These are phyloP conservation scores for Plasmodium gallinaceum DNA, from an alignment of 169 alveolate species.

Conservation along the genomic window DNA sequence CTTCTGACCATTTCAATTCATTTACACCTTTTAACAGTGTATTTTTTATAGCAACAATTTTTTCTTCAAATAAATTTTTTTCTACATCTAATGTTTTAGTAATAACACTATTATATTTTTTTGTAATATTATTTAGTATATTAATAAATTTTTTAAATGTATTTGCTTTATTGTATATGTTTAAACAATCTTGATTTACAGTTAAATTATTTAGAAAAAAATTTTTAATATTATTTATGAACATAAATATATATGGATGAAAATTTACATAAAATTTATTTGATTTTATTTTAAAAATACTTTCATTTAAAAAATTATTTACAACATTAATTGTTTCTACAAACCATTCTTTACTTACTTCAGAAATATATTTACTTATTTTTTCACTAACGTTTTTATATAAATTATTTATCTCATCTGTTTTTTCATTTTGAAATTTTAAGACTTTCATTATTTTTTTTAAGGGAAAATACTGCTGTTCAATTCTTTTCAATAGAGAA, in stretches of 20 bases:
- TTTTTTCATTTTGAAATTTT: slow-evolving; percentile 42
- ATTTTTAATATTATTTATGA: slow-evolving; percentile 53
- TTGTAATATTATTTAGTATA: slow-evolving; percentile 35
- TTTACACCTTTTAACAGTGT: slow-evolving; percentile 40
- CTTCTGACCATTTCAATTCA: slow-evolving; percentile 61
- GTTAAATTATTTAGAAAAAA: slow-evolving; percentile 42
- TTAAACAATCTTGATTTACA: slow-evolving; percentile 60
- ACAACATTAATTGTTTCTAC: slow-evolving; percentile 61
- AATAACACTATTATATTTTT: slow-evolving; percentile 37
- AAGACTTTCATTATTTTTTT: slow-evolving; percentile 39
- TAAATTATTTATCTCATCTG: slow-evolving; percentile 43
- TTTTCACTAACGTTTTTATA: slow-evolving; percentile 36
- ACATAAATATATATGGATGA: slow-evolving; percentile 69
- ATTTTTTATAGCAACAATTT: slow-evolving; percentile 11
- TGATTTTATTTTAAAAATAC: slow-evolving; percentile 36
- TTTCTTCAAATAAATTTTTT: slow-evolving; percentile 57
- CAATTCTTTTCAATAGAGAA: slow-evolving; percentile 57
- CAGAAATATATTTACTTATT: slow-evolving; percentile 51
- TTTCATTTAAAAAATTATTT: slow-evolving; percentile 56
- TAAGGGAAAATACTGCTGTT: slow-evolving; percentile 63
- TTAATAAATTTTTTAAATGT: slow-evolving; percentile 52
- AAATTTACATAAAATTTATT: slow-evolving; percentile 59
- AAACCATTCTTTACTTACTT: slow-evolving; percentile 71
- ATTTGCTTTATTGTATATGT: slow-evolving; percentile 54
- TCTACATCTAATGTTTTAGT: slow-evolving; percentile 50